A percentile compares a stretch with the other conserved stretches of the same genome.
Evolutionary conservation across 2,329 filamentous ascomycete species (phyloP).

Genomic region (Aspergillus versicolor): DNA sequence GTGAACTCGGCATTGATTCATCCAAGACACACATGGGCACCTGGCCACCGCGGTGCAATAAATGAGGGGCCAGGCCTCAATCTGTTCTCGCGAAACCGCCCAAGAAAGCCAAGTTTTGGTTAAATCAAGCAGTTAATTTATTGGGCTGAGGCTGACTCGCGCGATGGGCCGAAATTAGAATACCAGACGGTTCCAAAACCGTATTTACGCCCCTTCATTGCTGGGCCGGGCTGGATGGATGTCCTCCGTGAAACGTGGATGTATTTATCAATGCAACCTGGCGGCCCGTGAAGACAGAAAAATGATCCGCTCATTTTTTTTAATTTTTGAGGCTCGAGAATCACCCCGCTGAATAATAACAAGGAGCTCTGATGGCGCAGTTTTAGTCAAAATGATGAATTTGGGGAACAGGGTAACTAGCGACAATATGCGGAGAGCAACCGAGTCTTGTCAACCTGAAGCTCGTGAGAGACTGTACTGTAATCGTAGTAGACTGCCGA

Average conservation of each 20-base stretch:
- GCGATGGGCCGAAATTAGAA: not conserved
- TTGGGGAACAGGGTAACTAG: not conserved
- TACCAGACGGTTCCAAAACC: constrained; percentile 4
- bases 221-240: not conserved
- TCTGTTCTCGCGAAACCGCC: not conserved
- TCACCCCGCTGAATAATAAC: not conserved
- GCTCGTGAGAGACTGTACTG: not conserved
- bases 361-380: not conserved
- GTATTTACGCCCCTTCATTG: constrained; percentile 6
- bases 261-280: constrained; percentile 15
- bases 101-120: constrained; percentile 7
- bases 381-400: not conserved
- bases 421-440: too few relatives aligned
- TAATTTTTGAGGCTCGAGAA: not conserved
- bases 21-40: not conserved
- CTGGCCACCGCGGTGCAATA: not conserved
- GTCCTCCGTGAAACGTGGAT: constrained; percentile 1
- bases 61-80: not conserved
- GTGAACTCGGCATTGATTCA: not conserved
- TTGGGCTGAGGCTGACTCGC: constrained; percentile 2
- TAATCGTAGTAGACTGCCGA: too few relatives aligned
- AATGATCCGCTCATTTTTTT: not conserved
- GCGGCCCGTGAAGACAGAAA: not conserved
- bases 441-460: not conserved
- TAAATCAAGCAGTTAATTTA: not conserved